Base-by-base conservation (phyloP, 1,139 yeast species). In the Meyerozyma guilliermondii region DNA sequence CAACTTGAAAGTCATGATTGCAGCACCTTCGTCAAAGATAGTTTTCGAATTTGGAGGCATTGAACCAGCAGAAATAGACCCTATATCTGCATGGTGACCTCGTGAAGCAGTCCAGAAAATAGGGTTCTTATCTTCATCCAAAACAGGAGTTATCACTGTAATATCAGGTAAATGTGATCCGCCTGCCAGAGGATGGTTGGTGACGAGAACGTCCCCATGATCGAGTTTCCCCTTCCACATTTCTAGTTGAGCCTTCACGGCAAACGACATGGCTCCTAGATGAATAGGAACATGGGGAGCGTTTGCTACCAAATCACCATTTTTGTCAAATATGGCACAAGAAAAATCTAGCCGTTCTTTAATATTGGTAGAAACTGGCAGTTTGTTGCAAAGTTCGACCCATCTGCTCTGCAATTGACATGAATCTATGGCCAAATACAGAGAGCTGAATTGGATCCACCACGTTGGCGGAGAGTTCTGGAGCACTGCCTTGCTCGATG, bases 381-480 rank as follows among this genome's bases (percentile, higher is more conserved):
- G 94, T 86, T 60, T 83, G 85, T 52, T 84, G 85, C 49, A 86
- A 66, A 8, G 91, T 85, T 50, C 81, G 74, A 11, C 95, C 95
- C 95, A 87, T 87, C 56, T 86, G 94, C 54, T 86, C 95, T 4
- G 95, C 95, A 58, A 87, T 83, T 41, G 87, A 85, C 94, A 87
- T 86, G 56, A 87, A 87, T 50, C 94, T 68, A 58, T 87, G 91
- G 18, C 91, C 86, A 62, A 86, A 87, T 1, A 87, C 87, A 1
- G 92, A 83, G 38, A 87, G 62, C 53, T 81, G 78, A 42, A 86
- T 76, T 0, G 94, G 92, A 52, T 85, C 88, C 22, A 81, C 72
- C 2, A 53, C 55, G 1, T 53, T 49, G n/a, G 49, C 47, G 0
- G 73, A 66, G 10, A 66, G 41, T 16, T 46, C 48, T 1, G 60